phyloP scores from a whole-genome alignment of 768 basidiomycete genomes.

The Suillus placidus region DNA sequence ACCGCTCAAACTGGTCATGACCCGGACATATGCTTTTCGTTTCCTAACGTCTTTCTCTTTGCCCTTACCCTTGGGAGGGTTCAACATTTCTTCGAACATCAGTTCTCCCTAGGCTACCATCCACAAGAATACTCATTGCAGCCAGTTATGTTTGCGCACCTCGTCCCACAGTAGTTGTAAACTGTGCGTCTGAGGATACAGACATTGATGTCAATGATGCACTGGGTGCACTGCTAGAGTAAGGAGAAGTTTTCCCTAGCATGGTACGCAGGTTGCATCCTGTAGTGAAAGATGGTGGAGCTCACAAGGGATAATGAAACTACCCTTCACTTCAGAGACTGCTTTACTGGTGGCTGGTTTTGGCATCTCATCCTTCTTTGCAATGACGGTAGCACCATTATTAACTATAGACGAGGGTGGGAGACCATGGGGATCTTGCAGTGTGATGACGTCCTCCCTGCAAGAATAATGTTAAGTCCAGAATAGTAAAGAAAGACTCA shows the following conservation, averaged over 20 bases:
- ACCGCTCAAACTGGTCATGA: constrained; percentile 91
- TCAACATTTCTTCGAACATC: constrained; percentile 94
- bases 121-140: neutral
- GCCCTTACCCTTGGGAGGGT: constrained; percentile 78
- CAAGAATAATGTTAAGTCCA: constrained; percentile 2
- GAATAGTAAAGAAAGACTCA: neutral
- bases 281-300: constrained; percentile 5
- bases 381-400: constrained; percentile 34
- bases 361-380: constrained; percentile 34
- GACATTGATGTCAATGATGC: constrained; percentile 95
- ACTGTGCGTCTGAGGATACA: constrained; percentile 64
- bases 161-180: constrained; percentile 96
- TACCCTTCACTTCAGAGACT: constrained; percentile 49
- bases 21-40: constrained; percentile 92
- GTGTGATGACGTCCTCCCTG: constrained; percentile 88
- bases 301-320: constrained; percentile 70
- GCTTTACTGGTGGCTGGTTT: constrained; percentile 35
- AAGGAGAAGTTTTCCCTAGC: constrained; percentile 88
- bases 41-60: constrained; percentile 95
- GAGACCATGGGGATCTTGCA: constrained; percentile 88
- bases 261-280: constrained; percentile 9
- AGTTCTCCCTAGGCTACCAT: constrained; percentile 71
- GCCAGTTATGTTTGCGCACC: constrained; percentile 34
- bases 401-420: constrained; percentile 54
- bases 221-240: constrained; percentile 86